Evolutionary conservation across 805 yeast genomes (phyloP), one percentile per base, ranked within the genome.

Genomic region (Candida hungchunana): DNA sequence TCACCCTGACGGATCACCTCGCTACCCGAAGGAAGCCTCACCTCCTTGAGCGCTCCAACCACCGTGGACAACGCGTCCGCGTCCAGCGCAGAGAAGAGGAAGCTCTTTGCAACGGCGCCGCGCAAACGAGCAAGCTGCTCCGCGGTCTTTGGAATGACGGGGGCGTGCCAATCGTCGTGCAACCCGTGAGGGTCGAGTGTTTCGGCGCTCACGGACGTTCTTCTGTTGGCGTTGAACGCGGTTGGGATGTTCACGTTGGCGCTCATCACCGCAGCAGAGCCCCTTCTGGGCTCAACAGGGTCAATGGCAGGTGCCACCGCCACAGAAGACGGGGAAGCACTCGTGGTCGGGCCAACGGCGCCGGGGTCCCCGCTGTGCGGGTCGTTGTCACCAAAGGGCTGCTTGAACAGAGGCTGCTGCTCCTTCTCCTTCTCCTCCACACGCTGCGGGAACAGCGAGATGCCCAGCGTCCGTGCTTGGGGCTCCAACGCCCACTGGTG

Each of bases 131-230:
- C 62, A 39, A 80, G 63, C 60, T 87, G 95, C 29, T 75, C 79
- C 1, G 65, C 59, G 4, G 76, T 63, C 54, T 82, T 73, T 47
- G 78, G 71, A 49, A 77, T 78, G 32, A 70, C 77, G 9, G 90
- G 89, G 6, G 85, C 82, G 43, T 66, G 73, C 89, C 89, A 82
- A 35, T 75, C 70, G 22, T 75, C 69, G 36, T 68, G 67, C 52
- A 83, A 78, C 22, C 73, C 75, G 42, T 77, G 79, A 6, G 93
- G 94, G 54, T 83, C 81, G 51, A 83, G 59, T 2, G 93, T 82
- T 62, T 88, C 97, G 5, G 96, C 96, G 37, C 88, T 77, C 11
- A 88, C 96, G 15, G 94, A 82, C 4, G 88, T 83, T 65, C 97
- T 78, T 66, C 96, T 77, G 57, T 79, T 75, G 35, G 85, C 87